phyloP scores from a whole-genome alignment of 805 yeast genomes.

The Cyberlindnera mississippiensis region DNA sequence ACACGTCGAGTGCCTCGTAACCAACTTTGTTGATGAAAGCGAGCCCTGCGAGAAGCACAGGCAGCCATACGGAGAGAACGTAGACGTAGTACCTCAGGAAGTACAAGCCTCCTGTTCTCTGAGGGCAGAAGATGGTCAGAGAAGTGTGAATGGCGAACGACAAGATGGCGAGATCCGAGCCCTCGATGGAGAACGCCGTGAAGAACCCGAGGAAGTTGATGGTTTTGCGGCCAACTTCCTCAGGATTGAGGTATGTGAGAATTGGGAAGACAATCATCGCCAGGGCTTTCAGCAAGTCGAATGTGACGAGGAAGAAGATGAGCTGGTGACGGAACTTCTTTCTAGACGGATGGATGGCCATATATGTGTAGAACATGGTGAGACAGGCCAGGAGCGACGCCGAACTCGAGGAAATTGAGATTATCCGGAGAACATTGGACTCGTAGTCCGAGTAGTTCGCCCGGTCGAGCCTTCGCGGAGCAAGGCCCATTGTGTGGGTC shows the following conservation, averaged over 20 bases:
- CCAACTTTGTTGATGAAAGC: slow-evolving; percentile 60
- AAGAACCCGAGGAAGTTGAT: slow-evolving; percentile 54
- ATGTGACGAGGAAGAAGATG: slow-evolving; percentile 61
- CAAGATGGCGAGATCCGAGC: slow-evolving; percentile 80
- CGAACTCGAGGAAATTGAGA: slow-evolving; percentile 47
- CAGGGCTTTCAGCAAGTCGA: slow-evolving; percentile 72
- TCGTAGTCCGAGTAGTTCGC: slow-evolving; percentile 4
- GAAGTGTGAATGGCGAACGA: slow-evolving; percentile 82
- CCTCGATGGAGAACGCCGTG: slow-evolving; percentile 76
- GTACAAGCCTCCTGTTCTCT: slow-evolving; percentile 66
- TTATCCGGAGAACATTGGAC: slow-evolving; percentile 21
- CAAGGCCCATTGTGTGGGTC: not conserved
- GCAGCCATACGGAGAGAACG: slow-evolving; percentile 52
- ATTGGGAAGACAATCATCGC: slow-evolving; percentile 67
- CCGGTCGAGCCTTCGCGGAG: slow-evolving; percentile 13
- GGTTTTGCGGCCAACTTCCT: slow-evolving; percentile 24
- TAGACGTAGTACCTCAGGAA: slow-evolving; percentile 55
- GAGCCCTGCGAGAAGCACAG: slow-evolving; percentile 64
- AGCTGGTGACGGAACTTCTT: slow-evolving; percentile 67
- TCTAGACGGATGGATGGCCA: slow-evolving; percentile 60
- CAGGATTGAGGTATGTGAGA: slow-evolving; percentile 49
- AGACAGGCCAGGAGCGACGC: slow-evolving; percentile 52
- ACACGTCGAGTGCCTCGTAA: slow-evolving; percentile 59
- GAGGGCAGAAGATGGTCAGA: slow-evolving; percentile 64
- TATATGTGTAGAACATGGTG: slow-evolving; percentile 53